Evolutionary conservation across 345 rosid species (phyloP).

Genomic region (Bruguiera gymnorhiza): DNA sequence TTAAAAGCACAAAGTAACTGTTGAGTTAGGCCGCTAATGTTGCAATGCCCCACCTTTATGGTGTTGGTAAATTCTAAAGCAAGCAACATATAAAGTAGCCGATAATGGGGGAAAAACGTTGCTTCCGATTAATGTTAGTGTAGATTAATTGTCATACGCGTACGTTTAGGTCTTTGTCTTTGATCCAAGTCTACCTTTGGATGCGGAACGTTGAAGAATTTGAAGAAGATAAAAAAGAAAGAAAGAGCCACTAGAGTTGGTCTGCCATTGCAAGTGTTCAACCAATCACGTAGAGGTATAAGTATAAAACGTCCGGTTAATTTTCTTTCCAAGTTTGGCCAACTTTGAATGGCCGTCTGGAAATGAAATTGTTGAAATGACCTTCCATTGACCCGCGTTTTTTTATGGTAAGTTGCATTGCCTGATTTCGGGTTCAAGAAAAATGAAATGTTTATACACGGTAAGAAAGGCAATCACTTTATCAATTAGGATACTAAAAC

Average conservation of each 20-base stretch:
- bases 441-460: too few relatives aligned
- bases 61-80: too few relatives aligned
- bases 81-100: too few relatives aligned
- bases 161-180: not conserved
- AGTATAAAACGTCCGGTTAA: not conserved
- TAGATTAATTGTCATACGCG: too few relatives aligned
- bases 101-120: too few relatives aligned
- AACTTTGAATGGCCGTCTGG: not conserved
- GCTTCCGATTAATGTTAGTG: too few relatives aligned
- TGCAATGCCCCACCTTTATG: not conserved
- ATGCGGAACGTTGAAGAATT: constrained; percentile 23
- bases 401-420: constrained; percentile 10
- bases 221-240: not conserved
- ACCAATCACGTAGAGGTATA: not conserved
- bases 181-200: constrained; percentile 23
- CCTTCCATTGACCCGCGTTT: constrained; percentile 24
- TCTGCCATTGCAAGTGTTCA: constrained; percentile 36
- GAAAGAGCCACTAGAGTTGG: constrained; percentile 35
- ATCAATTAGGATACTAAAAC: not conserved
- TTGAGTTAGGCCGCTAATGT: constrained; percentile 23
- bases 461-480: not conserved
- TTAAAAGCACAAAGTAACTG: constrained; percentile 3
- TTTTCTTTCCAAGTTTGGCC: not conserved
- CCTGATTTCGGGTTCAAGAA: constrained; percentile 1
- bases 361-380: constrained; percentile 15